Evolutionary conservation across 228 moss, liverwort and hornwort genomes (phyloP).

Genomic region (Sphagnum magellanicum): DNA sequence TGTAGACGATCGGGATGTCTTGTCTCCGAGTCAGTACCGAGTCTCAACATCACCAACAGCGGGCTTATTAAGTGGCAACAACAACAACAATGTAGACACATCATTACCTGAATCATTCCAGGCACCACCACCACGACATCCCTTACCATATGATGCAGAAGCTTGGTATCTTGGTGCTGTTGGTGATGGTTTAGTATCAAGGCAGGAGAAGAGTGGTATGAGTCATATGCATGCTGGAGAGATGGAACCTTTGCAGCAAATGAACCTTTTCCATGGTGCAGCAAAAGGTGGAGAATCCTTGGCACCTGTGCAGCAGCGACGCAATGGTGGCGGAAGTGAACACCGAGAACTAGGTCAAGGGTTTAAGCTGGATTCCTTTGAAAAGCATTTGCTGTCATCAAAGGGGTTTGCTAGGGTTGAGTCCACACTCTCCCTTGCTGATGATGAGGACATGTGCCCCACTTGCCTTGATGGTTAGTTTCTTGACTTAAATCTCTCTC

Average conservation of each 20-base stretch:
- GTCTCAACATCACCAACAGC: constrained; percentile 37
- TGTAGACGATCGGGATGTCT: constrained; percentile 61
- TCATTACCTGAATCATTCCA: constrained; percentile 80
- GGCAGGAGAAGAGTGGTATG: constrained; percentile 94
- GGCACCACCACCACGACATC: constrained; percentile 61
- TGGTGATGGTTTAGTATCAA: constrained; percentile 72
- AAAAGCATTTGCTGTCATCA: constrained; percentile 39
- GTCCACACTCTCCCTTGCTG: constrained; percentile 58
- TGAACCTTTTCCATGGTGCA: constrained; percentile 8
- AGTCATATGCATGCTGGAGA: constrained; percentile 74
- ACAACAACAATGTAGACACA: constrained; percentile 54
- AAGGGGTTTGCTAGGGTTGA: constrained; percentile 67
- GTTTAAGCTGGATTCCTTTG: constrained; percentile 45
- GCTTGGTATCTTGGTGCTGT: constrained; percentile 61
- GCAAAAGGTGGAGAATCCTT: constrained; percentile 65
- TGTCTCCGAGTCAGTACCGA: constrained; percentile 45
- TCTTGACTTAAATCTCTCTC: background rate
- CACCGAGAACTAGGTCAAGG: constrained; percentile 65
- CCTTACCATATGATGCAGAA: constrained; percentile 82
- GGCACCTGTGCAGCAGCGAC: constrained; percentile 54
- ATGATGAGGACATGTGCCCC: constrained; percentile 86
- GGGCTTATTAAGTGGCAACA: constrained; percentile 40
- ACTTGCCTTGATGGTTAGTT: constrained; percentile 80
- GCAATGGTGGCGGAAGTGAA: constrained; percentile 16
- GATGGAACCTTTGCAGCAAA: constrained; percentile 50